phyloP scores from a whole-genome alignment of 805 yeast genomes.

The Candida ulmi region DNA sequence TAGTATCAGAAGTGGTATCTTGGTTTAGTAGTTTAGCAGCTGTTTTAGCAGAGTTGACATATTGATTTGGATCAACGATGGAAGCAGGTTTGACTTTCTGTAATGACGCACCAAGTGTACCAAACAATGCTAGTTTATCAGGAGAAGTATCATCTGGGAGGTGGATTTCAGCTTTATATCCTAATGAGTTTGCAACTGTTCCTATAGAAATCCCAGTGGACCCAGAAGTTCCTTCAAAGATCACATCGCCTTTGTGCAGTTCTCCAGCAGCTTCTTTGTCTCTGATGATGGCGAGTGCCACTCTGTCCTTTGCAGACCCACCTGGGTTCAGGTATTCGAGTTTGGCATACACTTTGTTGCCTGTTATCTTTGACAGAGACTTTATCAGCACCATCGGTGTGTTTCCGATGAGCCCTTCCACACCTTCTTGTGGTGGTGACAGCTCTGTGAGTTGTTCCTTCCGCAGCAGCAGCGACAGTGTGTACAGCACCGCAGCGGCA shows the following conservation, averaged over 20 bases:
- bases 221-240: slow-evolving; percentile 95
- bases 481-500: slow-evolving; percentile 8
- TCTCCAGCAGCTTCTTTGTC: slow-evolving; percentile 58
- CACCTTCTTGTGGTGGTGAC: slow-evolving; percentile 41
- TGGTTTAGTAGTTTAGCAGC: slow-evolving; percentile 47
- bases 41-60: slow-evolving; percentile 78
- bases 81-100: slow-evolving; percentile 92
- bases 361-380: slow-evolving; percentile 66
- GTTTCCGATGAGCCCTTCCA: slow-evolving; percentile 80
- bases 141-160: slow-evolving; percentile 88
- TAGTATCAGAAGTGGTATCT: slow-evolving; percentile 30
- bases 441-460: slow-evolving; percentile 11
- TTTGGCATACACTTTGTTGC: slow-evolving; percentile 82
- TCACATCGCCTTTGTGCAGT: slow-evolving; percentile 58
- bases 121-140: slow-evolving; percentile 71
- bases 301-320: slow-evolving; percentile 93
- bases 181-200: slow-evolving; percentile 80
- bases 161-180: slow-evolving; percentile 89
- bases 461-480: slow-evolving; percentile 5
- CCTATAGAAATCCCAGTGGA: slow-evolving; percentile 96
- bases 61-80: slow-evolving; percentile 89
- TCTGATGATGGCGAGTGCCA: slow-evolving; percentile 77
- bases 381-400: slow-evolving; percentile 77
- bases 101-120: slow-evolving; percentile 72
- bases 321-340: slow-evolving; percentile 86